Evolutionary conservation across 371 early-diverging fungal genomes (phyloP).

Genomic region (Mucor lusitanicus): DNA sequence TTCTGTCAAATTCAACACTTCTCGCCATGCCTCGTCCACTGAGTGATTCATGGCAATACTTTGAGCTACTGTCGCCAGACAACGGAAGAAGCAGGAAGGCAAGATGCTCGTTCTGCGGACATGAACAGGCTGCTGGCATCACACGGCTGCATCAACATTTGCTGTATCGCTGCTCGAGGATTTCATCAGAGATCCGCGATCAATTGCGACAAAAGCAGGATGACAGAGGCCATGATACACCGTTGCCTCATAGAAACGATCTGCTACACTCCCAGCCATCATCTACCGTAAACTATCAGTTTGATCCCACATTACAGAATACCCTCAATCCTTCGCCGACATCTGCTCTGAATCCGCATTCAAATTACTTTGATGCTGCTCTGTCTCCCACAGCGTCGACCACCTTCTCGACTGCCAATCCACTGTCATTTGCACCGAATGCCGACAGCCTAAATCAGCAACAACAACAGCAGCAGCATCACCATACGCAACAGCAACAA

Average conservation of each 20-base stretch:
- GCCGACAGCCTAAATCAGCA: neutral
- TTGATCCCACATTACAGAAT: conserved; percentile 10
- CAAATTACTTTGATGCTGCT: conserved; percentile 4
- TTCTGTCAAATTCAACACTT: neutral
- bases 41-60: conserved; percentile 45
- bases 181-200: conserved; percentile 24
- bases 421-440: neutral
- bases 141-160: conserved; percentile 43
- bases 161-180: conserved; percentile 28
- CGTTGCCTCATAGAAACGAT: neutral
- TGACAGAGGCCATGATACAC: conserved; percentile 1
- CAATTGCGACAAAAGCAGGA: conserved; percentile 31
- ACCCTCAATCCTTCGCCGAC: conserved; percentile 4
- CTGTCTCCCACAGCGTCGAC: neutral
- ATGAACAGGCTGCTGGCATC: conserved; percentile 37
- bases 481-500: neutral
- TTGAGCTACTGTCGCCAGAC: conserved; percentile 23
- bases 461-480: neutral
- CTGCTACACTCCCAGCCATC: neutral
- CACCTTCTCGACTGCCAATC: neutral
- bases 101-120: conserved; percentile 36
- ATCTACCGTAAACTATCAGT: neutral
- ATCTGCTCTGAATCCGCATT: neutral
- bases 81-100: conserved; percentile 31
- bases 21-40: conserved; percentile 43